Percentiles rank a stretch among this genome's conserved stretches.
phyloP scores from a whole-genome alignment of 139 green algal species.

The Tetradesmus obliquus region DNA sequence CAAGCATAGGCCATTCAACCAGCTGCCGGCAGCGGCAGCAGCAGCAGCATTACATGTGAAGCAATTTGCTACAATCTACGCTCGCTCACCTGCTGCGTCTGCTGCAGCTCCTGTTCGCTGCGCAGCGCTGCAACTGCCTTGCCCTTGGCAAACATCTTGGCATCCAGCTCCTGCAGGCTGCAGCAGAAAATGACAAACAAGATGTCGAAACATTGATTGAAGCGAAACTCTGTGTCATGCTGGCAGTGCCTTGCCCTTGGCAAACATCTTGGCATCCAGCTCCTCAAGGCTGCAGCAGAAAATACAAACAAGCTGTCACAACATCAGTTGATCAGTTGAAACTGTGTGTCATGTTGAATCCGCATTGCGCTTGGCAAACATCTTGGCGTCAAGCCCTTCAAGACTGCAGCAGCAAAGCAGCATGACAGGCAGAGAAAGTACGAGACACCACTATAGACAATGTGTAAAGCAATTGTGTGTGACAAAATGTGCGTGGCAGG shows the following conservation, averaged over 20 bases:
- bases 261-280: constrained; percentile 74
- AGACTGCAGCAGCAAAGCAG: constrained; percentile 44
- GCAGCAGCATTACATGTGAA: not conserved
- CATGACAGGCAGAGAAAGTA: not conserved
- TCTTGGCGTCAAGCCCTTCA: constrained; percentile 75
- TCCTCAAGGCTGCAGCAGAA: not conserved
- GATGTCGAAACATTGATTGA: too few species aligned
- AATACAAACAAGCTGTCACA: too few species aligned
- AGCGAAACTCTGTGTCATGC: not conserved
- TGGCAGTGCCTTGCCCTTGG: constrained; percentile 60
- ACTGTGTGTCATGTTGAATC: not conserved
- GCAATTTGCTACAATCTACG: not conserved
- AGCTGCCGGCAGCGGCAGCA: too few species aligned
- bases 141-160: constrained; percentile 85
- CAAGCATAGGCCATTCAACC: too few species aligned
- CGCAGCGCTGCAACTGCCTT: not conserved
- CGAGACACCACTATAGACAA: not conserved
- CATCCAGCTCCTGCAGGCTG: constrained; percentile 73
- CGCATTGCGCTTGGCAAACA: constrained; percentile 79
- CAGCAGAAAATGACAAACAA: not conserved
- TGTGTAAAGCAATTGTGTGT: not conserved
- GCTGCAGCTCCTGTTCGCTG: constrained; percentile 15
- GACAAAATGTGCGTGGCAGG: too few species aligned
- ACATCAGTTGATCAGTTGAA: too few species aligned
- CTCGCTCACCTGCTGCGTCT: constrained; percentile 14